Evolutionary conservation across 768 basidiomycete genomes (phyloP), one percentile per base, ranked within the genome.

Genomic region (Chalciporus piperatus): DNA sequence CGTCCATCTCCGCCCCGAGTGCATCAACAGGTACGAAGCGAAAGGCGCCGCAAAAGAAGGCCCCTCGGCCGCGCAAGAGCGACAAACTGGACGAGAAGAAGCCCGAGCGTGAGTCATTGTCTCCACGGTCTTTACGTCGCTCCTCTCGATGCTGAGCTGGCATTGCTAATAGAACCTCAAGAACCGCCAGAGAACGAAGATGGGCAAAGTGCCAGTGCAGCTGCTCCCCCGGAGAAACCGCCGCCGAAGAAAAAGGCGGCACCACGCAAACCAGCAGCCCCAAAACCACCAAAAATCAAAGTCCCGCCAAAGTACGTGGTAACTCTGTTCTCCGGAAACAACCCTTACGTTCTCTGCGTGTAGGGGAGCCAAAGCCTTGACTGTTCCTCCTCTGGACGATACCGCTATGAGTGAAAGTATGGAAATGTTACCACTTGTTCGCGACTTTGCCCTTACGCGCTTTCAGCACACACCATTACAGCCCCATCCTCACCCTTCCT

Each of bases 401-500:
- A 61, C 69, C 7, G 75, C 72, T 27, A 67, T 80, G 54, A 87
- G 85, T 53, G 87, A 89, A 79, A 78, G 87, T 85, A 56, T 56
- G 67, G 17, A 32, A 65, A 58, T 13, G 6, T 16, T 9, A 23
- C 20, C n/a, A 37, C 14, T 16, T 17, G n/a, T 16, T 32, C 32
- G 9, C 39, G 10, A 14, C 23, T 16, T 42, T n/a, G 23, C 9
- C 39, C 13, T 59, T 22, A 13, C 22, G 41, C 48, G 43, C 49
- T 47, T 33, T 35, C 56, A 81, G 87, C 78, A 38, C 82, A 82
- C 61, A 78, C 83, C 13, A 81, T 81, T 25, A 89, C 87, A 14
- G 86, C 85, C 3, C 83, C 87, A 2, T 89, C 87, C 3, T 89
- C 87, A 1, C 87, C 87, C 10, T 70, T 79, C 11, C 76, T 72